Base-by-base conservation (phyloP, 805 yeast species). In the Kuraishia capsulata region DNA sequence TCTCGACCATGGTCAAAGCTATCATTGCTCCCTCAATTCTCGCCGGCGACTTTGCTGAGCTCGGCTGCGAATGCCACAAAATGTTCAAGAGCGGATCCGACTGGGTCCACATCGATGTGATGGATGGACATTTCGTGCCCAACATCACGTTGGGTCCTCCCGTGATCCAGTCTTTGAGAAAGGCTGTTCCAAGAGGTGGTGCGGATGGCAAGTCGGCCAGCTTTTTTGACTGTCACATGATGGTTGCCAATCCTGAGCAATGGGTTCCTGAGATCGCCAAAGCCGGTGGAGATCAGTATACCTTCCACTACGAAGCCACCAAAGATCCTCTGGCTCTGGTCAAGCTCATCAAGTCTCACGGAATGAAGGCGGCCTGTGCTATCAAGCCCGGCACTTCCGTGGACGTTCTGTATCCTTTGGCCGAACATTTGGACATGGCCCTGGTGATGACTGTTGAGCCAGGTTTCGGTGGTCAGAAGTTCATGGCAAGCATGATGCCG, bases 111-210 rank as follows among this genome's bases (percentile, higher is more conserved):
- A 78, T 92, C 38, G 99, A 92, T 61, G 90, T 92, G 36, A 92
- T 92, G 99, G 99, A 92, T 58, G 98, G 98, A 36, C 89, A 90
- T 62, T 92, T 92, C 57, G 99, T 92, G 36, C 98, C 98, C 48
- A 92, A 92, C 65, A 81, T 92, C 47, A 81, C 96, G 1, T 68
- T 92, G 52, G 99, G 99, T 20, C 87, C 95, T 28, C 96, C 96
- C 40, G 76, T 90, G 39, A 88, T 89, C 36, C 64, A 77, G 40
- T 76, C 85, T 25, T 72, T 89, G 54, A 76, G 97, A 51, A 72
- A 77, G 44, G 76, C 77, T 25, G 73, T 88, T 34, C 96, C 97
- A 37, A 69, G 80, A 53, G 71, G 71, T 16, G 60, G 53, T 33
- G 69, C 65, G 44, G 69, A 69, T 4, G 59, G 59, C 4, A 65